Evolutionary conservation across 768 basidiomycete species (phyloP), one percentile per base, ranked within the genome.

Genomic region (Tulasnella calospora): DNA sequence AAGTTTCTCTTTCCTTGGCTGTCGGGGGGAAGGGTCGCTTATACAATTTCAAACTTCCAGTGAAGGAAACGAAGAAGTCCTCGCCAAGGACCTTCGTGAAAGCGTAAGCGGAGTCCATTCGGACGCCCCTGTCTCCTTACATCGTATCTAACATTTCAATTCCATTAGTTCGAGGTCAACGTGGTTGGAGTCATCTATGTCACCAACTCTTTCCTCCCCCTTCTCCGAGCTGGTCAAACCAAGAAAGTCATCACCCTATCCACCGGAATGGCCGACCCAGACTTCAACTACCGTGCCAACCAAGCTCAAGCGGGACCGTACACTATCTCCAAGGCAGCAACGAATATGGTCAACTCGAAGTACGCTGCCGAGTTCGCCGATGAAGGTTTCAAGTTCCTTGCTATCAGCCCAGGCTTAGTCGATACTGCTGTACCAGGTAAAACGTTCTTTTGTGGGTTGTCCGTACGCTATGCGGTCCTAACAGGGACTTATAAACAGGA

Each of bases 171-270:
- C 38, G 67, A 73, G 21, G 79, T 77, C 17, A 82, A 82, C 78
- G 75, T 82, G 10, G 33, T 78, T 41, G 82, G 82, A n/a, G 79
- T 74, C 4, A 78, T 82, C 44, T 61, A 73, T 74, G 76, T 79
- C 0, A 79, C 79, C 46, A 76, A 79, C 47, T 55, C 75, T 19
- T 76, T 82, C 77, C 73, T 83, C 2, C 82, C 82, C 7, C 80
- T 83, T 17, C 67, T 83, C 23, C 57, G 72, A 19, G 71, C 76
- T n/a, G 78, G 79, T 10, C 23, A 44, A 33, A 40, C 72, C 21
- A 78, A 80, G 44, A 80, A 80, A 71, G 78, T 79, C 27, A 46
- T 80, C 51, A 71, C 78, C 21, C 30, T 80, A 36, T 73, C 70
- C 36, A 61, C 77, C 19, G 78, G 55, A 9, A 27, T 51, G 21